Evolutionary conservation across 2,329 filamentous ascomycete species (phyloP), one percentile per base, ranked within the genome.

Genomic region (Epichloe amarillans): DNA sequence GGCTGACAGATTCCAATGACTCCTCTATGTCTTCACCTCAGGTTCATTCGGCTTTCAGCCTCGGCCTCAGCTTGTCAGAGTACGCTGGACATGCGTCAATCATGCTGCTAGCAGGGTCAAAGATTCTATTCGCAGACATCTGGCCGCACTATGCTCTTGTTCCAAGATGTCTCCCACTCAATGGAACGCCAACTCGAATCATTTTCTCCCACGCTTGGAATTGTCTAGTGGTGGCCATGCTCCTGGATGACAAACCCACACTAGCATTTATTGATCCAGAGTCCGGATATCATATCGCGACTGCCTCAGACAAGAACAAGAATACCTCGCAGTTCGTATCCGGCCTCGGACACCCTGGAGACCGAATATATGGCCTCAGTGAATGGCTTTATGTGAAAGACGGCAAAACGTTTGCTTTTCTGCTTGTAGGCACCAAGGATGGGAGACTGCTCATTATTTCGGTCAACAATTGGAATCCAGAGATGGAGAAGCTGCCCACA

Each of bases 331-430:
- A 73, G 1, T 77, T 74, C 51, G 75, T 83, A 33, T 72, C 71
- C 15, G 75, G 75, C 3, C 67, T 88, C 15, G 77, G 77, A 1
- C 72, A 76, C 43, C 55, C 65, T 1, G 75, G 76, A 1, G 81
- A 85, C 54, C 72, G 72, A 39, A 75, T 89, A 1, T 71, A 78
- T 42, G 72, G 77, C 1, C 63, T 89, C 7, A 64, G 75, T 1
- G 80, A 86, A 54, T 89, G 85, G 85, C 62, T 71, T 5, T 80
- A 77, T 54, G 66, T 69, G 35, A 76, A 77, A 50, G 72, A 77
- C 38, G 71, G 70, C n/a, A 77, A 75, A 50, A 72, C 66, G 0
- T 84, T 83, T 63, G 72, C 76, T 2, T 84, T 81, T 59, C 69
- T 88, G 35, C 71, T 87, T 14, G 73, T 85, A 11, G 72, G 77